Evolutionary conservation across 2,329 filamentous ascomycete genomes (phyloP).

Genomic region (Waltergamsia citrina): DNA sequence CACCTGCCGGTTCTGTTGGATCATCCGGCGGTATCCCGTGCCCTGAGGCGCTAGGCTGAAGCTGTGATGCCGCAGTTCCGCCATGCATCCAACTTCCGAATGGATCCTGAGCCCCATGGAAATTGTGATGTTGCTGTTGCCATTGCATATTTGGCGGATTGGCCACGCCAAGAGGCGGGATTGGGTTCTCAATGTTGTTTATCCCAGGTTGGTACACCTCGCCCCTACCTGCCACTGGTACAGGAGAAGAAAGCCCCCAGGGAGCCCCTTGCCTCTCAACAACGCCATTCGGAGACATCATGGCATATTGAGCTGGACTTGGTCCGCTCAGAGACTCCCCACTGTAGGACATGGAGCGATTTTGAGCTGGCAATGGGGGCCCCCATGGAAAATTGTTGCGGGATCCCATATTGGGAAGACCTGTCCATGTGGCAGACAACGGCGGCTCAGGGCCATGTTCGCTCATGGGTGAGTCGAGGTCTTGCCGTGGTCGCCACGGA

Average conservation of each 20-base stretch:
- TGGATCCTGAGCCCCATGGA: not conserved
- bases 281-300: not conserved
- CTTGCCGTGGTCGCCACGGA: constrained; percentile 39
- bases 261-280: not conserved
- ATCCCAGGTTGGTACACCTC: not conserved
- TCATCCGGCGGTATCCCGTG: no score
- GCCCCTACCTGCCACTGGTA: not conserved
- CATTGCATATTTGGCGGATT: not conserved
- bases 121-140: not conserved
- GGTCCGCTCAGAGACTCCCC: constrained; percentile 20
- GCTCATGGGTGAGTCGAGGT: constrained; percentile 37
- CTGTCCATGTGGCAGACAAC: constrained; percentile 1
- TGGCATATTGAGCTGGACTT: not conserved
- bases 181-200: not conserved
- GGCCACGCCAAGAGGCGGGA: not conserved
- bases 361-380: constrained; percentile 24
- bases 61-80: no score
- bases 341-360: constrained; percentile 38
- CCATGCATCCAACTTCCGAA: no score
- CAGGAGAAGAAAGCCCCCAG: not conserved
- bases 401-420: constrained; percentile 21
- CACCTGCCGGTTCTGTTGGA: no score
- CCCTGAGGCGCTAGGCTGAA: no score
- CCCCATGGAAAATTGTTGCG: constrained; percentile 36
- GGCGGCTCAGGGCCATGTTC: constrained; percentile 18